These are phyloP conservation scores for Climacium dendroides DNA, from an alignment of 225 moss, liverwort and hornwort genomes.

Conservation along the genomic window DNA sequence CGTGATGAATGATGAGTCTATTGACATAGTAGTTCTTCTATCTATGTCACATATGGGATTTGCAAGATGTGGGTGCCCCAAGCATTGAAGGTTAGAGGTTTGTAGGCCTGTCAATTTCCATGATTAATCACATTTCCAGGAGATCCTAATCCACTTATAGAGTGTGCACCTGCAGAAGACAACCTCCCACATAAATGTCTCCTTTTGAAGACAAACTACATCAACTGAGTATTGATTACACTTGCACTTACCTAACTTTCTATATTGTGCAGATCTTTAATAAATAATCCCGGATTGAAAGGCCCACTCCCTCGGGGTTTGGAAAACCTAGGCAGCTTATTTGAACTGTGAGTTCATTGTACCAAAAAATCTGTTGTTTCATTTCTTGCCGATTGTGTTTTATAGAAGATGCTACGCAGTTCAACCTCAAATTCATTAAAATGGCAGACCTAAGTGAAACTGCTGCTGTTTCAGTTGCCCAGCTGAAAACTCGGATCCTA, in stretches of 20 bases:
- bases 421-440: neutral
- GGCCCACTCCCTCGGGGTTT: neutral
- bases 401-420: neutral
- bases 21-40: neutral
- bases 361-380: neutral
- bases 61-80: neutral
- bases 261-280: neutral
- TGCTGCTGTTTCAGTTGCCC: neutral
- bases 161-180: too few species aligned
- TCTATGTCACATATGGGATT: neutral
- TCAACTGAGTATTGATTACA: neutral
- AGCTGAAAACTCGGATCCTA: neutral
- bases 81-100: neutral
- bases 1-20: neutral
- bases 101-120: neutral
- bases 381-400: too few species aligned
- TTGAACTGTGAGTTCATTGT: neutral
- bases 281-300: neutral
- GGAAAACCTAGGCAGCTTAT: neutral
- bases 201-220: neutral
- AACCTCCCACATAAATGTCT: neutral
- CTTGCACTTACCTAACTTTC: neutral
- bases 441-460: neutral
- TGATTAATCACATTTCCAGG: rapidly evolving
- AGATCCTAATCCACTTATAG: too few species aligned